Evolutionary conservation across 1,284 basidiomycete genomes (phyloP).

Genomic region (Rhodotorula glutinis): DNA sequence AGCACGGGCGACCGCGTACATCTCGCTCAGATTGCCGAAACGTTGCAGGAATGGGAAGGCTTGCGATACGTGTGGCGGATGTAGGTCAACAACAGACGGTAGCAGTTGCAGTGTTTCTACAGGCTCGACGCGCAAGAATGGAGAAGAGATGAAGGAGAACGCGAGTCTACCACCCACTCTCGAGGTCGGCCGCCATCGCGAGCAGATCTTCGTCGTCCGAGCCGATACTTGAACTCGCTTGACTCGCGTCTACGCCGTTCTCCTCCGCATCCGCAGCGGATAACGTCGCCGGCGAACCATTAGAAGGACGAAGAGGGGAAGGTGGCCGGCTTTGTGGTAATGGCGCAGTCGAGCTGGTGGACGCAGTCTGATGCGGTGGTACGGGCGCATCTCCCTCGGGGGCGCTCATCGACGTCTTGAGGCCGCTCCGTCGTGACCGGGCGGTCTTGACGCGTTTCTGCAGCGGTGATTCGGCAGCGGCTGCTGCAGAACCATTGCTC

Average conservation of each 20-base stretch:
- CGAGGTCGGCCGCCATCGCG: conserved; percentile 35
- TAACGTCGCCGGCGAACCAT: no score
- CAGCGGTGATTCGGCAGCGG: conserved; percentile 25
- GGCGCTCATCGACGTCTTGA: conserved; percentile 33
- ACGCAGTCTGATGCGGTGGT: no score
- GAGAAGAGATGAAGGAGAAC: no score
- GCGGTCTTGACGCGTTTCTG: conserved; percentile 39
- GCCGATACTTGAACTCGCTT: conserved; percentile 21
- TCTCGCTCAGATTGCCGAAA: no score
- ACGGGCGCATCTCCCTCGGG: not conserved
- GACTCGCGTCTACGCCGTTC: conserved; percentile 13
- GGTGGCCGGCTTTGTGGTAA: no score
- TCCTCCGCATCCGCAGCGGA: not conserved
- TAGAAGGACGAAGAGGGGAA: not conserved
- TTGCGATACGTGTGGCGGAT: no score
- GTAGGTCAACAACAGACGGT: no score
- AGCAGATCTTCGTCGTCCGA: conserved; percentile 36
- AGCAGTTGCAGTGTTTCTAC: no score
- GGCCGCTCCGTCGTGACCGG: conserved; percentile 18
- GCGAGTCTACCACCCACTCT: conserved; percentile 20
- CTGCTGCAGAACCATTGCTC: not conserved
- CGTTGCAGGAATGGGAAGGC: no score
- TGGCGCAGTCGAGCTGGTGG: no score
- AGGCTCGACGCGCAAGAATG: no score
- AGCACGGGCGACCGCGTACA: no score